A percentile compares a stretch with the other conserved stretches of the same genome.
phyloP scores from a whole-genome alignment of 1,284 basidiomycete genomes.

The Coniferiporia sulphurascens region DNA sequence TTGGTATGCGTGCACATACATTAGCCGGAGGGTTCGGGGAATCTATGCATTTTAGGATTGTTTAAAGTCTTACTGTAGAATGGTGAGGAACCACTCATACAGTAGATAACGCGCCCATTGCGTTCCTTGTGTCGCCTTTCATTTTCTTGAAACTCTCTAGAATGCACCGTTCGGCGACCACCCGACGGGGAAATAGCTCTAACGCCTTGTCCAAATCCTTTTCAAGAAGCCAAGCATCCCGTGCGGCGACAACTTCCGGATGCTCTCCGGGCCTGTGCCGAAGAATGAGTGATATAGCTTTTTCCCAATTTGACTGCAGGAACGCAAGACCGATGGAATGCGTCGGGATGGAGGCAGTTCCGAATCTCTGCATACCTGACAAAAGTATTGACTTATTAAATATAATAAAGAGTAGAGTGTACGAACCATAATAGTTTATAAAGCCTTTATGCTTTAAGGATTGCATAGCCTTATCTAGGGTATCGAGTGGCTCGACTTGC shows the following conservation, averaged over 20 bases:
- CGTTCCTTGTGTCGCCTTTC: constrained; percentile 72
- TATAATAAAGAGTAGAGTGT: neutral
- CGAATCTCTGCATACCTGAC: constrained; percentile 96
- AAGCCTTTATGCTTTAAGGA: constrained; percentile 84
- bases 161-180: constrained; percentile 89
- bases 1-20: constrained; percentile 99
- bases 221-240: constrained; percentile 81
- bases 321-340: constrained; percentile 91
- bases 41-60: constrained; percentile 51
- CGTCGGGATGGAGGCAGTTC: constrained; percentile 93
- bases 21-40: constrained; percentile 88
- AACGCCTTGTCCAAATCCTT: constrained; percentile 74
- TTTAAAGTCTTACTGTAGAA: neutral
- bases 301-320: constrained; percentile 85
- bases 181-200: constrained; percentile 78
- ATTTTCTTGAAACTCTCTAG: constrained; percentile 87
- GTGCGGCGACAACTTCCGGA: constrained; percentile 75
- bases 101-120: constrained; percentile 80
- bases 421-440: constrained; percentile 92
- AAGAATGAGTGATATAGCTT: constrained; percentile 80
- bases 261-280: constrained; percentile 84
- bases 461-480: constrained; percentile 73
- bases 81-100: constrained; percentile 39
- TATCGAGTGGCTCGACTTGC: constrained; percentile 65
- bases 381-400: neutral